Base-by-base conservation (phyloP, 257 asterid species). In the Coffea canephora region DNA sequence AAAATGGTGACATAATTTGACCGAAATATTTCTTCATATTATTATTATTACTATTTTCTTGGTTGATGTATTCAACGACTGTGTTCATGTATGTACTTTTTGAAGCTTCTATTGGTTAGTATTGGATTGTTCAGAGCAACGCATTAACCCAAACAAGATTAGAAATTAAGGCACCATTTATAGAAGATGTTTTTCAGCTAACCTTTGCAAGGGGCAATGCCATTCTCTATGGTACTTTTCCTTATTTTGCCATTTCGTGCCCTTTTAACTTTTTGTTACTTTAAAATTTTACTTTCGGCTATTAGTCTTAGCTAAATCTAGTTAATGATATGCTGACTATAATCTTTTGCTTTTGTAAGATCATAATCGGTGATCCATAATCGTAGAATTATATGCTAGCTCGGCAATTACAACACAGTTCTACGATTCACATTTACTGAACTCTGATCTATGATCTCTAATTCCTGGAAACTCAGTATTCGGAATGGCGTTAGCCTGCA, bases 1-100 rank as follows among this genome's bases (percentile, higher is more conserved):
- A 66, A 50, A 66, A 19, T 8, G 10, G 15, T 68, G 73, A 80
- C 46, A 27, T 14, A 61, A 14, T n/a, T 74, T 80, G 80, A 80
- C 76, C 55, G 62, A 71, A 69, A 48, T 23, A 6, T 21, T 23
- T 1, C 8, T 14, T 39, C 43, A 39, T 39, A 39, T 39, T 39
- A 39, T 3, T 39, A 39, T 16, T 39, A 39, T 39, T 39, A 39
- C 5, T 39, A 39, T 16, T 8, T 66, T 48, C 25, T 18, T 6
- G 11, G 18, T 61, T 71, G 12, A 25, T 66, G 14, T 71, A 10
- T 23, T 8, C 50, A n/a, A 36, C 21, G 2, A 3, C 48, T 15
- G 31, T 48, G 5, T 6, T 48, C 11, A 12, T 76, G 1, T 25
- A 23, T 76, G 8, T 46, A 23, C 39, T 36, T 69, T 49, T 69